phyloP scores from a whole-genome alignment of 2,329 filamentous ascomycete species.

The Pyrenochaeta sp. region DNA sequence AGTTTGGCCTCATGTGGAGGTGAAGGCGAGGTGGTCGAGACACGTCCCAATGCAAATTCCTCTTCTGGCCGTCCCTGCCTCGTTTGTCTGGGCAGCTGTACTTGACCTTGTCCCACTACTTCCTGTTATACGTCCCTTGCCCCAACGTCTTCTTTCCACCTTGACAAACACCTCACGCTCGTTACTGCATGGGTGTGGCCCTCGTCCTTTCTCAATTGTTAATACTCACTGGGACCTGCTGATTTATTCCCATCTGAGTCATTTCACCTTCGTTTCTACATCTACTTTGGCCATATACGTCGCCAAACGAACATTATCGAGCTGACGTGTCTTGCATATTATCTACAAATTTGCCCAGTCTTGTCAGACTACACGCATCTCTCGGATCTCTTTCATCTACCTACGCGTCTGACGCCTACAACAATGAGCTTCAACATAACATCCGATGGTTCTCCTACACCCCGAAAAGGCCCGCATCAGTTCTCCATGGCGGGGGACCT shows the following conservation, averaged over 20 bases:
- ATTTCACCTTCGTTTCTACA: slow-evolving; percentile 38
- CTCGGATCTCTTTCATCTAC: slow-evolving; percentile 45
- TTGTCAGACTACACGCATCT: slow-evolving; percentile 34
- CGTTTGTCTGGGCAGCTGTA: slow-evolving; percentile 10
- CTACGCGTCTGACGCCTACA: slow-evolving; percentile 23
- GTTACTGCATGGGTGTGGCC: slow-evolving; percentile 16
- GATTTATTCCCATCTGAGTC: slow-evolving; percentile 37
- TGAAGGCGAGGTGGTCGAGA: slow-evolving; percentile 13
- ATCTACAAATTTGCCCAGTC: slow-evolving; percentile 44
- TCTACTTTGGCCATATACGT: slow-evolving; percentile 50
- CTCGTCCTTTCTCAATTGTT: slow-evolving; percentile 29
- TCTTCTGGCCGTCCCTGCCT: slow-evolving; percentile 15
- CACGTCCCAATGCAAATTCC: slow-evolving; percentile 20
- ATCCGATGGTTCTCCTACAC: slow-evolving; percentile 53
- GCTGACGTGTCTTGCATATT: slow-evolving; percentile 45
- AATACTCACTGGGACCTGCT: slow-evolving; percentile 16
- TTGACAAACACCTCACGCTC: slow-evolving; percentile 1
- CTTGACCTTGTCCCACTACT: slow-evolving; percentile 19
- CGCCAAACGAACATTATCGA: slow-evolving; percentile 36
- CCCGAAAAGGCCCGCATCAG: slow-evolving; percentile 46
- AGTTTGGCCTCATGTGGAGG: not conserved
- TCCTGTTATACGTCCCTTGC: slow-evolving; percentile 12
- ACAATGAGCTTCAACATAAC: slow-evolving; percentile 51
- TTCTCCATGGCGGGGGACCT: slow-evolving; percentile 43
- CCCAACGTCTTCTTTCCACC: slow-evolving; percentile 13